Conservation (phyloP, 805 yeast genomes). For the Torulaspora maleeae region DNA sequence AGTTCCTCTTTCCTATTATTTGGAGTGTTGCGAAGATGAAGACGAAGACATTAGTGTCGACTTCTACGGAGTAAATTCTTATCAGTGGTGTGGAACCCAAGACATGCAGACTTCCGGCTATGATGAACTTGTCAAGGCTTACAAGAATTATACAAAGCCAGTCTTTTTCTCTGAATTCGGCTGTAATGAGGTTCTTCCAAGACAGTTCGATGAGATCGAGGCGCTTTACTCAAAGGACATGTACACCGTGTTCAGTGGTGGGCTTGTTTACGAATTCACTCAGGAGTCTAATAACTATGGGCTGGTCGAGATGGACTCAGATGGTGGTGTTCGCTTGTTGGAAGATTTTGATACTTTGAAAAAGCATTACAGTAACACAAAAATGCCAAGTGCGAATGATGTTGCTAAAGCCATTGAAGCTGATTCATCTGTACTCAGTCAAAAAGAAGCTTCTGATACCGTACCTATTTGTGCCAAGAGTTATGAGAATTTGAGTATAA, state of each 20-base stretch:
- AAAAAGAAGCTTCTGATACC: background rate
- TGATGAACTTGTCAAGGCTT: conserved; percentile 63
- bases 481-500: conserved; percentile 43
- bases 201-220: conserved; percentile 70
- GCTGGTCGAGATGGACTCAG: conserved; percentile 49
- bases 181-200: conserved; percentile 76
- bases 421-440: conserved; percentile 3
- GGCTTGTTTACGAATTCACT: conserved; percentile 73
- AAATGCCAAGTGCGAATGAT: conserved; percentile 27
- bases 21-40: conserved; percentile 61
- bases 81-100: conserved; percentile 95
- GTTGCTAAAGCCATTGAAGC: conserved; percentile 4
- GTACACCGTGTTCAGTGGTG: conserved; percentile 79
- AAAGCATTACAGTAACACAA: conserved; percentile 41
- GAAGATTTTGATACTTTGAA: conserved; percentile 49
- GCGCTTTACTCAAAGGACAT: conserved; percentile 66
- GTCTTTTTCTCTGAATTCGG: conserved; percentile 90
- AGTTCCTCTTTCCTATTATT: conserved; percentile 68
- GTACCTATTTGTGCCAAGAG: conserved; percentile 37
- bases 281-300: conserved; percentile 81
- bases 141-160: conserved; percentile 64
- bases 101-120: conserved; percentile 78
- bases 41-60: conserved; percentile 56
- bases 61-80: conserved; percentile 90
- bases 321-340: conserved; percentile 40